Evolutionary conservation across 768 basidiomycete genomes (phyloP).

Genomic region (Podaxis rugospora): DNA sequence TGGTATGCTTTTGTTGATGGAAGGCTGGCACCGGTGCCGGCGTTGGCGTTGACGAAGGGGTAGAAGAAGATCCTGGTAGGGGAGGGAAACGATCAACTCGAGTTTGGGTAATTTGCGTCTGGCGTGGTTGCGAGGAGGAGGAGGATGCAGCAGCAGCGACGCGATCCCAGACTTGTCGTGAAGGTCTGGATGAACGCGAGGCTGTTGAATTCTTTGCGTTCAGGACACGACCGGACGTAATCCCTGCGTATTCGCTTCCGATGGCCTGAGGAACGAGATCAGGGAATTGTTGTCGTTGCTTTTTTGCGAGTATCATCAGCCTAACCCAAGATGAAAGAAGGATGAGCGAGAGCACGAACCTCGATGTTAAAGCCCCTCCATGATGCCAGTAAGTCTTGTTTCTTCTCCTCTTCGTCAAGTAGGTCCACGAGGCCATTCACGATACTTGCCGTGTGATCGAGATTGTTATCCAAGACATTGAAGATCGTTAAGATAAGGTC

Average conservation of each 20-base stretch:
- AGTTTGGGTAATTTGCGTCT: constrained; percentile 13
- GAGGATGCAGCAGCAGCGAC: constrained; percentile 74
- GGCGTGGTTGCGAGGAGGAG: constrained; percentile 24
- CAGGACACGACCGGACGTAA: constrained; percentile 77
- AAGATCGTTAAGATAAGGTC: constrained; percentile 90
- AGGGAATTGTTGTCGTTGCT: constrained; percentile 88
- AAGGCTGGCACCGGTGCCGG: constrained; percentile 26
- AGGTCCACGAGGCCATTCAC: constrained; percentile 73
- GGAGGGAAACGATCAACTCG: constrained; percentile 32
- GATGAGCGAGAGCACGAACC: constrained; percentile 33
- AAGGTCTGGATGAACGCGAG: constrained; percentile 47
- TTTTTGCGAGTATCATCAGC: background rate
- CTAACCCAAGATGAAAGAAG: background rate
- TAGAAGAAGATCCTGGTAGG: constrained; percentile 20
- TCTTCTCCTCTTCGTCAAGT: constrained; percentile 83
- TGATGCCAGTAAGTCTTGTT: constrained; percentile 62
- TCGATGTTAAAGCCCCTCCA: constrained; percentile 86
- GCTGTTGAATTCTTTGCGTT: constrained; percentile 77
- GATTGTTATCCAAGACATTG: constrained; percentile 47
- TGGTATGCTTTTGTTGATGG: constrained; percentile 46
- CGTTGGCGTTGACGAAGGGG: constrained; percentile 11
- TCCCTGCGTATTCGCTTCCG: constrained; percentile 71
- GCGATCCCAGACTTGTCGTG: constrained; percentile 76
- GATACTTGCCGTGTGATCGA: constrained; percentile 73
- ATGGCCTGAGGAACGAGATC: constrained; percentile 57